Evolutionary conservation across 2,329 filamentous ascomycete genomes (phyloP).

Genomic region (Coleophoma eucalyptorum): DNA sequence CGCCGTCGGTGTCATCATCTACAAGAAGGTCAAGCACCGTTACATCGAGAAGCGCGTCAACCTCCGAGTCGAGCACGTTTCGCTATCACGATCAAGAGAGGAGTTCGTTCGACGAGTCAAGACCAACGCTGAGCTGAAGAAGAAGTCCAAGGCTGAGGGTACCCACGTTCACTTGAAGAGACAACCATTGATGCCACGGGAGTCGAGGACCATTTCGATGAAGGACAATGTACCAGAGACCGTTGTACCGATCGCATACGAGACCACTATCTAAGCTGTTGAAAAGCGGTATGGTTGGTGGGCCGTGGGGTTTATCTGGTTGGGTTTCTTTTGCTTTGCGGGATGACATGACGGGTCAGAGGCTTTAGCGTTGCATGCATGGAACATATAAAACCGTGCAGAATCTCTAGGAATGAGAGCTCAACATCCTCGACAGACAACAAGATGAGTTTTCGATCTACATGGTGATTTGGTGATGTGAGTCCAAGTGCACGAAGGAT

Average conservation of each 20-base stretch:
- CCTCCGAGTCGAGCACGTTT: constrained; percentile 96
- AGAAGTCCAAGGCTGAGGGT: constrained; percentile 87
- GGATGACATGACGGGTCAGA: constrained; percentile 22
- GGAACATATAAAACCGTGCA: constrained; percentile 25
- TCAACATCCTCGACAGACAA: constrained; percentile 16
- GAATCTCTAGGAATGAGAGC: constrained; percentile 25
- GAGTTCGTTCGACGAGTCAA: constrained; percentile 97
- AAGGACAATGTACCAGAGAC: constrained; percentile 88
- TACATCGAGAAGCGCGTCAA: constrained; percentile 99
- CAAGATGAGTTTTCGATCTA: too few relatives aligned
- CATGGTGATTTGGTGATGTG: constrained; percentile 3
- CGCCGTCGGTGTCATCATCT: constrained; percentile 96
- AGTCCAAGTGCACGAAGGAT: neutral
- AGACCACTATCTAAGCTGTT: constrained; percentile 83
- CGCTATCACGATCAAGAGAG: constrained; percentile 89
- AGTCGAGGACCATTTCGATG: constrained; percentile 73
- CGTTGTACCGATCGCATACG: constrained; percentile 88
- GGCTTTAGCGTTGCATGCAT: constrained; percentile 25
- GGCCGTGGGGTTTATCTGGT: constrained; percentile 19
- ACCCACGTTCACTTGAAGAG: constrained; percentile 90
- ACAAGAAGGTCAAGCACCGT: constrained; percentile 99
- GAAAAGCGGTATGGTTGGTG: neutral
- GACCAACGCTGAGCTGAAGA: constrained; percentile 89
- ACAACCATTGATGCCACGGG: constrained; percentile 75
- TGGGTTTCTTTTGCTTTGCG: constrained; percentile 26